A percentile compares a stretch with the other conserved stretches of the same genome.
Evolutionary conservation across 768 basidiomycete genomes (phyloP).

Genomic region (Mycena pura): DNA sequence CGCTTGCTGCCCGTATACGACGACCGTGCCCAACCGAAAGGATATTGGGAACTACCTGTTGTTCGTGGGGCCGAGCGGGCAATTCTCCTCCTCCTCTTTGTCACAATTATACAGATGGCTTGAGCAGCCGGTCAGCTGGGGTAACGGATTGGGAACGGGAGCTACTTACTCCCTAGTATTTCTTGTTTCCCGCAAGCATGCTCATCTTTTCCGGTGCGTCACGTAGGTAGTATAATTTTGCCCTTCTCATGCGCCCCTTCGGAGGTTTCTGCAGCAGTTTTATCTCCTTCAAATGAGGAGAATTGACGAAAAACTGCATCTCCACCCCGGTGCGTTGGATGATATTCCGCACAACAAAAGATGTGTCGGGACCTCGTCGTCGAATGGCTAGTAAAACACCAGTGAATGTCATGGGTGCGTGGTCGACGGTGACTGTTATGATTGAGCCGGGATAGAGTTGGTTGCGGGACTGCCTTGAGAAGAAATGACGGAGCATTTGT

Average conservation of each 20-base stretch:
- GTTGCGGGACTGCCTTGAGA: conserved; percentile 71
- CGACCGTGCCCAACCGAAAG: too few relatives aligned
- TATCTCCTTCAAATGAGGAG: conserved; percentile 88
- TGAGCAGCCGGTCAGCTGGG: background rate
- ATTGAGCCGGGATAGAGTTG: conserved; percentile 87
- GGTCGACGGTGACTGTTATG: conserved; percentile 75
- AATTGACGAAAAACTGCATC: conserved; percentile 87
- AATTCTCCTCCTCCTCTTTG: too few relatives aligned
- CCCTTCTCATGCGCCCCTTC: conserved; percentile 69
- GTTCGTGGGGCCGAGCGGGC: too few relatives aligned
- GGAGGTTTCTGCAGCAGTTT: conserved; percentile 74
- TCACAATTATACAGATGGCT: background rate
- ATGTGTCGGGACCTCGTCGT: conserved; percentile 84
- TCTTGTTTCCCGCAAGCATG: conserved; percentile 60
- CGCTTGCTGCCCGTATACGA: too few relatives aligned
- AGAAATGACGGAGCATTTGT: conserved; percentile 68
- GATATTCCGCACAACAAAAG: conserved; percentile 89
- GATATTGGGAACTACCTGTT: too few relatives aligned
- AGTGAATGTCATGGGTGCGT: conserved; percentile 84
- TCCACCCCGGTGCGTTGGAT: conserved; percentile 92
- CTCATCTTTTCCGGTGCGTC: conserved; percentile 88
- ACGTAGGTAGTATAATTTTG: conserved; percentile 84
- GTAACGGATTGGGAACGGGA: background rate
- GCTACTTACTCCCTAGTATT: conserved; percentile 30
- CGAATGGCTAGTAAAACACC: conserved; percentile 88